Evolutionary conservation across 2,329 filamentous ascomycete genomes (phyloP).

Genomic region (Cladosporium sp.): DNA sequence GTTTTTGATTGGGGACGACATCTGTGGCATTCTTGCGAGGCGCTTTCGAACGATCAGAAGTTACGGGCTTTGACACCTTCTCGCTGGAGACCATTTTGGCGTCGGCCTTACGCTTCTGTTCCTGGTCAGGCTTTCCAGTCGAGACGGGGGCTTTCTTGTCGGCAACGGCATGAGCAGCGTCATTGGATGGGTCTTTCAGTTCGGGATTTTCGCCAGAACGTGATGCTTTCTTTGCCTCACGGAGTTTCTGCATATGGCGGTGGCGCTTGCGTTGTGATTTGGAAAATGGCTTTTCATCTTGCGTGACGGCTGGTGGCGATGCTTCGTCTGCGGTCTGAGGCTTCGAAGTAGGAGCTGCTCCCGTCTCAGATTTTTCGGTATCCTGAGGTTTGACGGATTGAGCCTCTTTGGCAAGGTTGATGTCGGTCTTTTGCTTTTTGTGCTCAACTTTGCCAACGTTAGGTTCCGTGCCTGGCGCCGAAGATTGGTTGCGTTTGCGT

Average conservation of each 20-base stretch:
- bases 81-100: no score
- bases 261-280: neutral
- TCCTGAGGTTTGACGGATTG: neutral
- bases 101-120: no score
- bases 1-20: no score
- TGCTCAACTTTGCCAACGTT: neutral
- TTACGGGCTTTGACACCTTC: no score
- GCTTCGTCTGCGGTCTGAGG: neutral
- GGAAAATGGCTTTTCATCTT: neutral
- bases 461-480: neutral
- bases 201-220: neutral
- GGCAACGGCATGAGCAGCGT: neutral
- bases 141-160: neutral
- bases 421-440: neutral
- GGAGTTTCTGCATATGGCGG: neutral
- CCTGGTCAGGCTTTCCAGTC: no score
- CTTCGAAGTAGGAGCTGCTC: neutral
- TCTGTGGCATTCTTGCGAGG: no score
- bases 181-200: neutral
- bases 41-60: no score
- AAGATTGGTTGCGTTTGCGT: conserved; percentile 7
- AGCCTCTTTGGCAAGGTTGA: neutral
- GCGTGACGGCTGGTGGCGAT: neutral
- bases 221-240: neutral
- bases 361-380: neutral